These are phyloP conservation scores for Psidium guajava DNA, from an alignment of 345 rosid genomes.

Conservation along the genomic window DNA sequence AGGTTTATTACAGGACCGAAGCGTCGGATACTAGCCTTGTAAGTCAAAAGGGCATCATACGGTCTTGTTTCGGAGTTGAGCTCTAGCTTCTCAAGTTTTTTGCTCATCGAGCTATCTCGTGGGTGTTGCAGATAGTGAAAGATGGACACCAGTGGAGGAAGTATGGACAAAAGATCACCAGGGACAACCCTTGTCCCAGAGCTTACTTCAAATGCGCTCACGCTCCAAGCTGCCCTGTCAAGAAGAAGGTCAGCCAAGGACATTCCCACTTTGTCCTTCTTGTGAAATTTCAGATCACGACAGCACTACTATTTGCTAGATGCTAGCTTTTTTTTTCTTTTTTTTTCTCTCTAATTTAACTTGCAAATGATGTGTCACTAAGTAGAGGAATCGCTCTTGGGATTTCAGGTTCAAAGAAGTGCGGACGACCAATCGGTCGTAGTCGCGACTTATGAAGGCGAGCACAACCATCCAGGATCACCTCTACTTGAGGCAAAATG, in stretches of 20 bases:
- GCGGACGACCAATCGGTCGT: constrained; percentile 69
- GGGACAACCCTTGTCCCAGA: constrained; percentile 95
- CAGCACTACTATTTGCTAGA: not conserved
- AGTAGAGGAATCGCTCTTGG: not conserved
- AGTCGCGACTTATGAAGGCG: constrained; percentile 97
- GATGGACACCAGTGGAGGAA: constrained; percentile 99
- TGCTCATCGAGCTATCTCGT: not conserved
- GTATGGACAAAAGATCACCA: constrained; percentile 97
- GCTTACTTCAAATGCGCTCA: constrained; percentile 94
- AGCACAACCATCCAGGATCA: constrained; percentile 83
- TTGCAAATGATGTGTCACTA: not conserved
- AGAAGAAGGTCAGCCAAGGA: constrained; percentile 57
- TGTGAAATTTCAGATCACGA: not conserved
- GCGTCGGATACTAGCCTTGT: constrained; percentile 66
- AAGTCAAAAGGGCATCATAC: not conserved
- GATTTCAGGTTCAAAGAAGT: constrained; percentile 84
- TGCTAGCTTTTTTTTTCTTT: not conserved
- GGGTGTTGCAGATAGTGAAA: constrained; percentile 42
- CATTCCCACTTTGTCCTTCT: not conserved
- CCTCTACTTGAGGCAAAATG: constrained; percentile 42
- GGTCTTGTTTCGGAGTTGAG: not conserved
- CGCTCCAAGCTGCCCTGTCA: constrained; percentile 91
- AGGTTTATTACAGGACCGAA: constrained; percentile 47
- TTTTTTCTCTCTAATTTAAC: not conserved
- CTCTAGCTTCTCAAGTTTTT: not conserved